A percentile compares a stretch with the other conserved stretches of the same genome.
phyloP scores from a whole-genome alignment of 352 stramenopile species.

The Plasmopara halstedii region DNA sequence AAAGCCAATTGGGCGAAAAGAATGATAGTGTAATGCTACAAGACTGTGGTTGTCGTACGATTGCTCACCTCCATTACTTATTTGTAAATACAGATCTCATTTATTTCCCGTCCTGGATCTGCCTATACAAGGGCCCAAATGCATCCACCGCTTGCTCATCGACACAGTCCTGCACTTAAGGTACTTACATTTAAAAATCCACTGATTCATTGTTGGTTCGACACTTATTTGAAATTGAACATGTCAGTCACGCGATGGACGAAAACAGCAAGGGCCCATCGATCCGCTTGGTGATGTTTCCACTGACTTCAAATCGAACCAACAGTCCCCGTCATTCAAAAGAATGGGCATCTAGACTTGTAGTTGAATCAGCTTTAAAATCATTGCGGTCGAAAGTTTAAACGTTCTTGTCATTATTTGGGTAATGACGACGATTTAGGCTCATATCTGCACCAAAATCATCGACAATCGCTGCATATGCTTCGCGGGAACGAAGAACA shows the following conservation, averaged over 20 bases:
- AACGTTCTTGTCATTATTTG: too few species aligned
- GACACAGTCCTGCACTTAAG: slow-evolving; percentile 36
- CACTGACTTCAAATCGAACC: slow-evolving; percentile 34
- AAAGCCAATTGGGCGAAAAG: slow-evolving; percentile 33
- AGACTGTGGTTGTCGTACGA: not conserved
- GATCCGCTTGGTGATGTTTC: slow-evolving; percentile 52
- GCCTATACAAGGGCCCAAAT: slow-evolving; percentile 62
- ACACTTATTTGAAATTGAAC: not conserved
- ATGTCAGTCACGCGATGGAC: slow-evolving; percentile 39
- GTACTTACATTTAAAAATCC: slow-evolving; percentile 10
- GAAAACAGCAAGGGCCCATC: slow-evolving; percentile 32
- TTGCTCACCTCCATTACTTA: not conserved
- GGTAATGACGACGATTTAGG: too few species aligned
- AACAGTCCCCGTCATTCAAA: slow-evolving; percentile 48
- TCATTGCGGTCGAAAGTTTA: too few species aligned
- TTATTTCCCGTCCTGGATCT: slow-evolving; percentile 66
- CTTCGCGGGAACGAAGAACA: too few species aligned
- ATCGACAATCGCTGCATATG: too few species aligned
- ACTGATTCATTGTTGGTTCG: not conserved
- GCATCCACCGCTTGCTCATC: slow-evolving; percentile 36
- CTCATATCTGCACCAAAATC: too few species aligned
- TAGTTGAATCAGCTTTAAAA: too few species aligned
- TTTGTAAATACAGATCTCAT: slow-evolving; percentile 39
- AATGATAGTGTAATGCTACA: slow-evolving; percentile 28
- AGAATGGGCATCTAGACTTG: slow-evolving; percentile 47